A percentile compares a stretch with the other conserved stretches of the same genome.
These are phyloP conservation scores for Aspergillus diversus DNA, from an alignment of 495 filamentous ascomycete species.

Conservation along the genomic window DNA sequence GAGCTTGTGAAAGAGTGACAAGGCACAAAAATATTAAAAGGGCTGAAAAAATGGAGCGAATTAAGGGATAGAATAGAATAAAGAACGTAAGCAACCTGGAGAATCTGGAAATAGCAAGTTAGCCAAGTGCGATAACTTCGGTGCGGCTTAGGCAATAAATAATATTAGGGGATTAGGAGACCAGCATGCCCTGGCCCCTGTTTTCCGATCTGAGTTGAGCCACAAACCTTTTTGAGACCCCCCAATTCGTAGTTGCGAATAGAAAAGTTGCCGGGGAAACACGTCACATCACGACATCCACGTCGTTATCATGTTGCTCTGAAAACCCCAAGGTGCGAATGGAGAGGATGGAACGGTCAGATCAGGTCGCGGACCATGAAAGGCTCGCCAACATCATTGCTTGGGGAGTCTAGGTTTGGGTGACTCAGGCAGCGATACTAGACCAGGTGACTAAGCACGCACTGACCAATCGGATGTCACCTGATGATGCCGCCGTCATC, in stretches of 20 bases:
- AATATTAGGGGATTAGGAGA: conserved; percentile 14
- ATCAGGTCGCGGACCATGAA: not conserved
- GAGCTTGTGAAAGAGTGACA: conserved; percentile 25
- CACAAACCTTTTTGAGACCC: conserved; percentile 15
- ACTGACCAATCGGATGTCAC: conserved; percentile 35
- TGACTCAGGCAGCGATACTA: conserved; percentile 2
- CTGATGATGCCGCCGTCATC: conserved; percentile 44
- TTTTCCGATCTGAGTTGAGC: conserved; percentile 5
- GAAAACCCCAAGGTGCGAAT: not conserved
- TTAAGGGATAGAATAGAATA: conserved; percentile 11
- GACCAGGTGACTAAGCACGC: conserved; percentile 32
- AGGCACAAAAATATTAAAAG: conserved; percentile 3
- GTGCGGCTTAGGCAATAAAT: not conserved
- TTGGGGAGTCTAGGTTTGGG: not conserved
- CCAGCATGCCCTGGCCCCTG: conserved; percentile 7
- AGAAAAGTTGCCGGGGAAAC: conserved; percentile 3
- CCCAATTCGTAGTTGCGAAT: conserved; percentile 5
- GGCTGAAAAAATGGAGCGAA: conserved; percentile 6
- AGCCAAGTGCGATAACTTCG: conserved; percentile 7
- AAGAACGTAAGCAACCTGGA: conserved; percentile 26
- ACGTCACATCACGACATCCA: conserved; percentile 20
- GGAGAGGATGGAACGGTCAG: not conserved
- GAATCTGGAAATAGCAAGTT: conserved; percentile 9
- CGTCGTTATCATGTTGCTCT: conserved; percentile 9
- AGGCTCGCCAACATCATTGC: not conserved